Conservation (phyloP, 345 rosid species). For the Hibiscus trionum region DNA sequence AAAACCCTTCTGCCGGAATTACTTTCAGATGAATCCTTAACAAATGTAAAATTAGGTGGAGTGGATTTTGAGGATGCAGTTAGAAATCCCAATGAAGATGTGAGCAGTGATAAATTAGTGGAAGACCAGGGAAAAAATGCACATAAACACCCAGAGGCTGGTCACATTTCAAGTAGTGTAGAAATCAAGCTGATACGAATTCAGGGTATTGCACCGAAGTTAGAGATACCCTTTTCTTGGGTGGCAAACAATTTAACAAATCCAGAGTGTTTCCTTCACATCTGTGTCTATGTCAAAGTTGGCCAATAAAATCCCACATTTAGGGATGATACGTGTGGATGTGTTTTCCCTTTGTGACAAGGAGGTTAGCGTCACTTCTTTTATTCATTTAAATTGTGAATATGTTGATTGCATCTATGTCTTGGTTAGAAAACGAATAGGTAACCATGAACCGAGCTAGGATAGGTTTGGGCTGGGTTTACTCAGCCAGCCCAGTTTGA, state of each 20-base stretch:
- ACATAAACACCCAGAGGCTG: conserved; percentile 10
- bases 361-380: not conserved
- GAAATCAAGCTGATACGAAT: conserved; percentile 68
- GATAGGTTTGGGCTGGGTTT: not conserved
- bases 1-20: conserved; percentile 53
- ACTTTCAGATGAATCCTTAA: conserved; percentile 17
- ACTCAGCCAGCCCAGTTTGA: not conserved
- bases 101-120: conserved; percentile 8
- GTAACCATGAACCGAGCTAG: not conserved
- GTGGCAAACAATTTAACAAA: conserved; percentile 72
- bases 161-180: conserved; percentile 11
- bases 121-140: conserved; percentile 22
- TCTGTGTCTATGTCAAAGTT: conserved; percentile 49
- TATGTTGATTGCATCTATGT: not conserved
- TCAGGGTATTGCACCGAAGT: conserved; percentile 76
- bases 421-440: not conserved
- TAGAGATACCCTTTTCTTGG: conserved; percentile 91
- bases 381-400: not conserved
- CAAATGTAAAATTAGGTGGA: conserved; percentile 16
- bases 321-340: not conserved
- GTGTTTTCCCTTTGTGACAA: not conserved
- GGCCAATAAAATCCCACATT: conserved; percentile 15
- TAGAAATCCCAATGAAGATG: conserved; percentile 24
- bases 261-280: conserved; percentile 78
- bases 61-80: conserved; percentile 25